Evolutionary conservation across 2,329 filamentous ascomycete genomes (phyloP).

Genomic region (Neofusicoccum ribis): DNA sequence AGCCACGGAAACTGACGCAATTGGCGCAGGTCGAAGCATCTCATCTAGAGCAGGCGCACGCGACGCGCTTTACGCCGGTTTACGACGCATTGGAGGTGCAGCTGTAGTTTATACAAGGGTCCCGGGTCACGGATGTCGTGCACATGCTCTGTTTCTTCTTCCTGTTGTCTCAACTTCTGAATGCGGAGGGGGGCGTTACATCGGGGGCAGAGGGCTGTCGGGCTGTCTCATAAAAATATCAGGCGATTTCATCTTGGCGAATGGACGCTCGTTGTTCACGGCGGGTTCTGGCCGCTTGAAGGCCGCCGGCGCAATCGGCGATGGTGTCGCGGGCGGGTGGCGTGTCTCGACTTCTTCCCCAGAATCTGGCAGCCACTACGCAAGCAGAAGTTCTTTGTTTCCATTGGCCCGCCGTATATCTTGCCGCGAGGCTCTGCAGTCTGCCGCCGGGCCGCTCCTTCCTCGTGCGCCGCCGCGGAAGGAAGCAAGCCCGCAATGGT

Average conservation of each 20-base stretch:
- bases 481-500: background rate
- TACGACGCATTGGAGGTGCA: slow-evolving; percentile 18
- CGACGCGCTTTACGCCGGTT: slow-evolving; percentile 11
- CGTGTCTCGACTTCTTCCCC: background rate
- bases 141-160: slow-evolving; percentile 11
- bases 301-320: background rate
- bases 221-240: slow-evolving; percentile 14
- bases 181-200: slow-evolving; percentile 3
- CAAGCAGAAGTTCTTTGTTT: slow-evolving; percentile 4
- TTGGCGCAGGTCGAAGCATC: slow-evolving; percentile 47
- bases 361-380: background rate
- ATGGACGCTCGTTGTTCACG: background rate
- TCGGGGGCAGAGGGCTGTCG: background rate
- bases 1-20: background rate
- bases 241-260: slow-evolving; percentile 10
- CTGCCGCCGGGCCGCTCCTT: background rate
- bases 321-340: background rate
- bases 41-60: slow-evolving; percentile 41
- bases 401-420: background rate
- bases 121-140: slow-evolving; percentile 8
- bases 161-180: slow-evolving; percentile 1
- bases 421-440: background rate
- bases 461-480: background rate
- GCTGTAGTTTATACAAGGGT: slow-evolving; percentile 17
- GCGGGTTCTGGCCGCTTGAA: background rate